Evolutionary conservation across 495 filamentous ascomycete genomes (phyloP).

Genomic region (Neurospora sp.): DNA sequence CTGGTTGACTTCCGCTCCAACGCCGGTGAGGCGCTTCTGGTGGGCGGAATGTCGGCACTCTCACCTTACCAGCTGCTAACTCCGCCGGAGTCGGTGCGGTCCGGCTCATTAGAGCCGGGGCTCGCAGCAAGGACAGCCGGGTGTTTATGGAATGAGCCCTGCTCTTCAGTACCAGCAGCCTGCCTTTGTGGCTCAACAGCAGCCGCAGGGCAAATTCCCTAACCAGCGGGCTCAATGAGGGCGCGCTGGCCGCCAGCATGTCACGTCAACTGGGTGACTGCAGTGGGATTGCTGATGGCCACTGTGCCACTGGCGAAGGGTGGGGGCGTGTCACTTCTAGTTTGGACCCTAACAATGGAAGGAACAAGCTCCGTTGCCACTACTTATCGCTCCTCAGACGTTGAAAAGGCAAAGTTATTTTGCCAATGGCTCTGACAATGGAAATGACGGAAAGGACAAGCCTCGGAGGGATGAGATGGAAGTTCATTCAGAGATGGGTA

Average conservation of each 20-base stretch:
- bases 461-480: not conserved
- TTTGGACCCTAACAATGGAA: not conserved
- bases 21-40: too few relatives aligned
- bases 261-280: not conserved
- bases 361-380: not conserved
- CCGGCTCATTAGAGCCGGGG: conserved; percentile 20
- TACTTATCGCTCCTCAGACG: not conserved
- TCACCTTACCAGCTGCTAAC: too few relatives aligned
- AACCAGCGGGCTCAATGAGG: conserved; percentile 23
- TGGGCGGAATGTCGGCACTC: too few relatives aligned
- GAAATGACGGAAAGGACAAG: not conserved
- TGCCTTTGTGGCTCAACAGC: conserved; percentile 45
- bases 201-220: conserved; percentile 56
- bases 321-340: not conserved
- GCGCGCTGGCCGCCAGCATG: not conserved
- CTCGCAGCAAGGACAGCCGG: conserved; percentile 63
- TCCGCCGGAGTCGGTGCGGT: too few relatives aligned
- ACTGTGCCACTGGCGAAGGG: not conserved
- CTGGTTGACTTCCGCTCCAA: too few relatives aligned
- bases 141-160: conserved; percentile 55
- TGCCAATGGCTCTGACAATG: not conserved
- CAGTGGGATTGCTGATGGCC: not conserved
- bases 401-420: not conserved
- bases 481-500: not conserved
- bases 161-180: conserved; percentile 58